Percentiles rank a stretch among this genome's conserved stretches.
Evolutionary conservation across 139 green algal species (phyloP).

Genomic region (Volvox africanus): DNA sequence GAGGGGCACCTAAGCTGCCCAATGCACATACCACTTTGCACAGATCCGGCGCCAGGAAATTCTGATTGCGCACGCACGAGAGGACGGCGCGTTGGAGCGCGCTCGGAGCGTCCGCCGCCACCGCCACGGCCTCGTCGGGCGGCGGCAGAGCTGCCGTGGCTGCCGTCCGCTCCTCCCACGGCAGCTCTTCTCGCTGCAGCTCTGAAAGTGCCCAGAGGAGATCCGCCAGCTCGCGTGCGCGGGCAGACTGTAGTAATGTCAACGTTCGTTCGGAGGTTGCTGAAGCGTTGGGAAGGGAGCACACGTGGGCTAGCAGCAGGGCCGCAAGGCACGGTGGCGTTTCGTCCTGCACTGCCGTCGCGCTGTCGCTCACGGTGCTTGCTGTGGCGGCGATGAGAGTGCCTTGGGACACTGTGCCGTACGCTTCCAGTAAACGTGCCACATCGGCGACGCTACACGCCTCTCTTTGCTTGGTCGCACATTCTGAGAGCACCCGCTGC

Average conservation of each 20-base stretch:
- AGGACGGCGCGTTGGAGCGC: slow-evolving; percentile 21
- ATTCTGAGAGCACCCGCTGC: not conserved
- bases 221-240: not conserved
- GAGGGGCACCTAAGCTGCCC: slow-evolving; percentile 29
- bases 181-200: slow-evolving; percentile 13
- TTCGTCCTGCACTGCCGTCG: not conserved
- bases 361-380: not conserved
- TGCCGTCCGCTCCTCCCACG: slow-evolving; percentile 26
- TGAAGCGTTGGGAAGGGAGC: not conserved
- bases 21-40: slow-evolving; percentile 45
- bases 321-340: not conserved
- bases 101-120: not conserved
- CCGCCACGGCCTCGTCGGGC: not conserved
- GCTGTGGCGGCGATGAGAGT: not conserved
- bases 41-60: slow-evolving; percentile 62
- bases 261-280: not conserved
- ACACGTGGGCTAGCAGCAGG: not conserved
- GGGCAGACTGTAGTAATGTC: not conserved
- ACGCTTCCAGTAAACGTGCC: slow-evolving; percentile 20
- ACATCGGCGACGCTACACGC: not conserved
- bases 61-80: slow-evolving; percentile 9
- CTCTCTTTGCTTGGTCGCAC: not conserved
- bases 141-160: not conserved
- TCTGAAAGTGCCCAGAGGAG: slow-evolving; percentile 26
- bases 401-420: not conserved